phyloP scores from a whole-genome alignment of 176 grass and related monocot species.

The Alloteropsis semialata region DNA sequence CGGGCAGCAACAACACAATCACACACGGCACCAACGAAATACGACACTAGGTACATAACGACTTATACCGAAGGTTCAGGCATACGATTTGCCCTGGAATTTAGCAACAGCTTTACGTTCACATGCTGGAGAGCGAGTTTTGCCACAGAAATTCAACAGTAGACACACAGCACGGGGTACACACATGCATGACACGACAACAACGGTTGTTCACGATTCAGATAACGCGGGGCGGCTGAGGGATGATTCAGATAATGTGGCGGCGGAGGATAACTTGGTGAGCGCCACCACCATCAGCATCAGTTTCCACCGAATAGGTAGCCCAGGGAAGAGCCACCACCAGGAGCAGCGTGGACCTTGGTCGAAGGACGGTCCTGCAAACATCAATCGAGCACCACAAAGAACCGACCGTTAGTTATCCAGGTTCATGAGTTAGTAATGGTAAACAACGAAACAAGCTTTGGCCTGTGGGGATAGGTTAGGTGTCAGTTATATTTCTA shows the following conservation, averaged over 20 bases:
- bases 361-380: conserved; percentile 64
- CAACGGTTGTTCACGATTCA: conserved; percentile 17
- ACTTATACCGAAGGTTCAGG: conserved; percentile 15
- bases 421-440: not conserved
- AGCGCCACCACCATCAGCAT: not conserved
- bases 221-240: not conserved
- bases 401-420: not conserved
- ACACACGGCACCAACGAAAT: not conserved
- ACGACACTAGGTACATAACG: not conserved
- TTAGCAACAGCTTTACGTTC: conserved; percentile 8
- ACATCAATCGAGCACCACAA: not conserved
- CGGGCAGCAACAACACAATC: not conserved
- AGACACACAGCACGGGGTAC: not conserved
- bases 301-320: conserved; percentile 68
- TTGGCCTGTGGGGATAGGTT: not conserved
- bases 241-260: not conserved
- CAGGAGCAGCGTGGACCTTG: conserved; percentile 58
- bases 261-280: not conserved
- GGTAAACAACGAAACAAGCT: not conserved
- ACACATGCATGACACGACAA: conserved; percentile 11
- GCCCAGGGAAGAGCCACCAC: conserved; percentile 61
- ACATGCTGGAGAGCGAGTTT: not conserved
- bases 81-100: conserved; percentile 31
- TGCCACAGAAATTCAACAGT: not conserved
- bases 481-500: not conserved